Conservation (phyloP, 1,284 basidiomycete genomes). For the Leccinum colubrinum region DNA sequence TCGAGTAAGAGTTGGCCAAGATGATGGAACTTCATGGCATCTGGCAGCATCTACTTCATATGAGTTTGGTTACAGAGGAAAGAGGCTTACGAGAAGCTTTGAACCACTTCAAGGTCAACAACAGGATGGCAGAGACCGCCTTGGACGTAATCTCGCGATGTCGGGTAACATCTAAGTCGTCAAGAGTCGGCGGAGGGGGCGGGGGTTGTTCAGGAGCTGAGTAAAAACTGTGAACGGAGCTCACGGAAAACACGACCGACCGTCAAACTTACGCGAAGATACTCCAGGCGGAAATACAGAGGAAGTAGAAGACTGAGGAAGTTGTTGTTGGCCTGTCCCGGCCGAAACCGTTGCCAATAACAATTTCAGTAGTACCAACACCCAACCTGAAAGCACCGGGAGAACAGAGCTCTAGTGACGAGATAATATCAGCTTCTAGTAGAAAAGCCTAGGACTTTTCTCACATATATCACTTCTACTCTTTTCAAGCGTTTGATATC, state of each 20-base stretch:
- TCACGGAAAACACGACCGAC: not conserved
- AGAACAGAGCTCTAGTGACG: conserved; percentile 65
- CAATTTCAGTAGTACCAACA: conserved; percentile 87
- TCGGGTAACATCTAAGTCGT: conserved; percentile 92
- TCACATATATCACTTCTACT: conserved; percentile 89
- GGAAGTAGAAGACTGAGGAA: conserved; percentile 59
- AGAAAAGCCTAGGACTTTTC: conserved; percentile 26
- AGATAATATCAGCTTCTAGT: conserved; percentile 2
- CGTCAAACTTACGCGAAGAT: conserved; percentile 55
- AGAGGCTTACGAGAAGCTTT: conserved; percentile 85
- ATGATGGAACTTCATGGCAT: conserved; percentile 98
- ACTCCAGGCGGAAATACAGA: conserved; percentile 69
- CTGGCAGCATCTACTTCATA: conserved; percentile 39
- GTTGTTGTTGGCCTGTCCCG: conserved; percentile 52
- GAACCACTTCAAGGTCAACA: conserved; percentile 96
- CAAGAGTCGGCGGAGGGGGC: conserved; percentile 77
- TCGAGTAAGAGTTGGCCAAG: conserved; percentile 93
- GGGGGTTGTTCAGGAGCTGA: conserved; percentile 62
- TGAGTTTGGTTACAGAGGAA: not conserved
- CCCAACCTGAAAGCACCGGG: conserved; percentile 82
- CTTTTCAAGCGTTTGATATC: conserved; percentile 84
- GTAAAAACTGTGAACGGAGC: conserved; percentile 9
- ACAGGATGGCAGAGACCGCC: conserved; percentile 91
- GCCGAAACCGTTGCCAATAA: conserved; percentile 88
- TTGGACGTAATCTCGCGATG: conserved; percentile 99